Conservation (phyloP, 2,329 filamentous ascomycete species). For the Cordyceps pruinosa region DNA sequence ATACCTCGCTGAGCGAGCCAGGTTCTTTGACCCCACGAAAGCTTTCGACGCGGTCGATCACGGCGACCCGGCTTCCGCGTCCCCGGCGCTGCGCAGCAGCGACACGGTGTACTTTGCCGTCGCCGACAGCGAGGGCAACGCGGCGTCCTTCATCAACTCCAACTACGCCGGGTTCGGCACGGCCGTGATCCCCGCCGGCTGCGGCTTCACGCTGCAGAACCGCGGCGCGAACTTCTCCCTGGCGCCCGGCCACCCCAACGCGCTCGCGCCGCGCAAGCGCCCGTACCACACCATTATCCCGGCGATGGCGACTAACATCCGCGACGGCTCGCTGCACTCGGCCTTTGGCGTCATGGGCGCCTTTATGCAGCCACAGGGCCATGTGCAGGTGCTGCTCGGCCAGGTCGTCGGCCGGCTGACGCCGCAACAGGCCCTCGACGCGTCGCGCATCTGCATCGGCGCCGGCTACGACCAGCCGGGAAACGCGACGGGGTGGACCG, state of each 20-base stretch:
- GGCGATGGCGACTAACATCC: slow-evolving; percentile 72
- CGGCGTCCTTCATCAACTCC: slow-evolving; percentile 93
- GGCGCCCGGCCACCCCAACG: slow-evolving; percentile 66
- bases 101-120: slow-evolving; percentile 94
- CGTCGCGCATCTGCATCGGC: slow-evolving; percentile 83
- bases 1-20: slow-evolving; percentile 67
- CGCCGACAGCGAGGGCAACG: slow-evolving; percentile 77
- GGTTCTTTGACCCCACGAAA: slow-evolving; percentile 50
- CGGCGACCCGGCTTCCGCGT: slow-evolving; percentile 50
- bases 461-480: slow-evolving; percentile 60
- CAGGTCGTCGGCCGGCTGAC: slow-evolving; percentile 76
- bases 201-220: slow-evolving; percentile 92
- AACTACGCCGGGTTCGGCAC: slow-evolving; percentile 90
- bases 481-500: slow-evolving; percentile 52
- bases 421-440: slow-evolving; percentile 84
- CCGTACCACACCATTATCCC: slow-evolving; percentile 99
- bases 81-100: slow-evolving; percentile 71
- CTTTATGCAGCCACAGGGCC: slow-evolving; percentile 97
- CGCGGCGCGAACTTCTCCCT: slow-evolving; percentile 83
- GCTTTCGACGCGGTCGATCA: slow-evolving; percentile 56
- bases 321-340: slow-evolving; percentile 68
- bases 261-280: slow-evolving; percentile 70
- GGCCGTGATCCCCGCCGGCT: slow-evolving; percentile 73
- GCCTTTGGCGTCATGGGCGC: slow-evolving; percentile 97
- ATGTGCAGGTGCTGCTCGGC: slow-evolving; percentile 86